These are phyloP conservation scores for Condylostoma magnum DNA, from an alignment of 169 alveolate genomes.

Conservation along the genomic window DNA sequence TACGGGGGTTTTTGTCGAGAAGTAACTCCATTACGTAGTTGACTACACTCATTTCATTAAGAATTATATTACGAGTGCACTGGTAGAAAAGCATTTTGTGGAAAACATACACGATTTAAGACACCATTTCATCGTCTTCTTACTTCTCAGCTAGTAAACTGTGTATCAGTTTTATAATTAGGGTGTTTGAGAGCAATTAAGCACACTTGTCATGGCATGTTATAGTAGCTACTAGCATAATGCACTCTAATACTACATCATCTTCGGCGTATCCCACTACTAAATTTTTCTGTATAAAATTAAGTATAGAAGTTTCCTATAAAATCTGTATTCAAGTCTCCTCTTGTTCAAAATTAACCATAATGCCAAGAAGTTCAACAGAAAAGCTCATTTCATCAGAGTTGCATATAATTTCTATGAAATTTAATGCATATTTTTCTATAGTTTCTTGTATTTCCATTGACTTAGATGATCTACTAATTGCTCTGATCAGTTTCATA, in stretches of 20 bases:
- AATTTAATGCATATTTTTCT: conserved; percentile 44
- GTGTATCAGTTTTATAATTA: conserved; percentile 58
- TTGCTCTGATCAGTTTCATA: conserved; percentile 72
- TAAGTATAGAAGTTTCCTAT: conserved; percentile 53
- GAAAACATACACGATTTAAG: conserved; percentile 64
- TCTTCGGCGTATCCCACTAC: conserved; percentile 73
- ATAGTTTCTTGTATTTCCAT: conserved; percentile 36
- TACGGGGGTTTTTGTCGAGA: conserved; percentile 69
- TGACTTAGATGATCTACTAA: conserved; percentile 56
- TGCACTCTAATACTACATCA: conserved; percentile 75
- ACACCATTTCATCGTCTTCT: conserved; percentile 83
- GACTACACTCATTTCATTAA: conserved; percentile 71
- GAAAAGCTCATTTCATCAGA: conserved; percentile 68
- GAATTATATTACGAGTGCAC: conserved; percentile 63
- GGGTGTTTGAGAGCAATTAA: conserved; percentile 49
- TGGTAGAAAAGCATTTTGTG: conserved; percentile 71
- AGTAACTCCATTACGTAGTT: conserved; percentile 59
- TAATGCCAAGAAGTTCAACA: conserved; percentile 71
- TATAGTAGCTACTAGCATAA: conserved; percentile 67
- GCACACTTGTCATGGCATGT: conserved; percentile 62
- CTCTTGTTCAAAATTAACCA: conserved; percentile 66
- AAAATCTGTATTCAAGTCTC: conserved; percentile 52
- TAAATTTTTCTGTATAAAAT: conserved; percentile 70
- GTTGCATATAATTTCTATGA: conserved; percentile 39
- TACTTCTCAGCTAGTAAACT: conserved; percentile 63